A percentile compares a stretch with the other conserved stretches of the same genome.
Evolutionary conservation across 2,329 filamentous ascomycete genomes (phyloP).

Genomic region (Colletotrichum euphorbiae): DNA sequence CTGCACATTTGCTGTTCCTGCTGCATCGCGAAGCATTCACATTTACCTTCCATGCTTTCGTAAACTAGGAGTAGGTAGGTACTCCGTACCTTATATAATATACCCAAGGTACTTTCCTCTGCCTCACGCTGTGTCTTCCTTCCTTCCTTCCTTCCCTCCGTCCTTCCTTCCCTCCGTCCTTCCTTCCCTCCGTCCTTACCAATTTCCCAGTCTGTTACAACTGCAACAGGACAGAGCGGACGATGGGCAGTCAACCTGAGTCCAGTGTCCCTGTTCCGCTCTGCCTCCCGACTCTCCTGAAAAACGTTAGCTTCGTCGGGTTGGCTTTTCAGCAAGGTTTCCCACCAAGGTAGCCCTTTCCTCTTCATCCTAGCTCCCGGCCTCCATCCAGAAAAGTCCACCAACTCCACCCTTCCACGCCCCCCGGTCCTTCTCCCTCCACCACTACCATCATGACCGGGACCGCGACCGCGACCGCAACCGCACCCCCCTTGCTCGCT

Average conservation of each 20-base stretch:
- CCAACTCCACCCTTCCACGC: background rate
- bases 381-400: conserved; percentile 9
- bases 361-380: conserved; percentile 32
- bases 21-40: too few species aligned
- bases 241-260: background rate
- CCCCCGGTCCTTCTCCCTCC: background rate
- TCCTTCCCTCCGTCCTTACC: conserved; percentile 7
- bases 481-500: conserved; percentile 1
- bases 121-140: background rate
- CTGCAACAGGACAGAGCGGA: background rate
- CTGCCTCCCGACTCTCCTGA: background rate
- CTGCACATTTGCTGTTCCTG: too few species aligned
- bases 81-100: background rate
- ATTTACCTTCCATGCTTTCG: too few species aligned
- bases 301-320: conserved; percentile 25
- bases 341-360: conserved; percentile 6
- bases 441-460: background rate
- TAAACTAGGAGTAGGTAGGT: too few species aligned
- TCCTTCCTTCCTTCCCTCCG: background rate
- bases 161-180: conserved; percentile 11
- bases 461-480: background rate
- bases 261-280: background rate
- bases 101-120: background rate
- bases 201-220: background rate
- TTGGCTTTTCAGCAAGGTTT: conserved; percentile 24